Base-by-base conservation (phyloP, 495 filamentous ascomycete species). In the Aspergillus ellipticus region DNA sequence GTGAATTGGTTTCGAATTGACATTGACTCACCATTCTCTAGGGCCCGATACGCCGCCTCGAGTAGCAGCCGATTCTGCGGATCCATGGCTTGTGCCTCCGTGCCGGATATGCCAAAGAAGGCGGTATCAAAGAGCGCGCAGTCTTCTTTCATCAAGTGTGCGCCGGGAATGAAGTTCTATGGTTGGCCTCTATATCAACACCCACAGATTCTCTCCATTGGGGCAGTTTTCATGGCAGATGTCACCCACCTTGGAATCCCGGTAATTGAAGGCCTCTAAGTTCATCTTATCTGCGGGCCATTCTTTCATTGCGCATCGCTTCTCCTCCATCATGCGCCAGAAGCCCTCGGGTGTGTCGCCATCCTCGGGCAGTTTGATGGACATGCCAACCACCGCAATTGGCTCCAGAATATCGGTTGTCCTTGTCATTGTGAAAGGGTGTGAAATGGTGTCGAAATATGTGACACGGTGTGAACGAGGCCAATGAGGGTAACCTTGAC, bases 341-440 rank as follows among this genome's bases (percentile, higher is more conserved):
- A 83, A 78, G 54, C 71, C 69, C 15, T 75, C 74, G 15, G 78
- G 68, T 15, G 67, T 77, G 6, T 70, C 66, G 20, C 79, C 80
- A 53, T 74, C 78, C 16, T 74, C 76, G 2, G 80, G 79, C 49
- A 82, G 73, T 37, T 74, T 69, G 57, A 75, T 80, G 11, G 76
- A 69, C 65, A 81, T 69, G 37, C 80, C 80, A n/a, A 82, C 72
- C 42, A 82, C 72, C 29, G 79, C 80, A 39, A 82, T 33, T 3
- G 2, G 3, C 2, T 33, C 31, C 31, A 33, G 2, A 13, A 9
- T 33, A 13, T 8, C 4, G 10, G 28, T 5, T 10, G 4, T 10
- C 10, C 10, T 4, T 10, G 28, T 10, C 28, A 31, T 31, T 4
- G 10, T 31, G 4, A 4, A 4, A 31, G 28, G 4, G 5, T 5